Base-by-base conservation (phyloP, 208 protist genomes). In the Balamuthia mandrillaris region DNA sequence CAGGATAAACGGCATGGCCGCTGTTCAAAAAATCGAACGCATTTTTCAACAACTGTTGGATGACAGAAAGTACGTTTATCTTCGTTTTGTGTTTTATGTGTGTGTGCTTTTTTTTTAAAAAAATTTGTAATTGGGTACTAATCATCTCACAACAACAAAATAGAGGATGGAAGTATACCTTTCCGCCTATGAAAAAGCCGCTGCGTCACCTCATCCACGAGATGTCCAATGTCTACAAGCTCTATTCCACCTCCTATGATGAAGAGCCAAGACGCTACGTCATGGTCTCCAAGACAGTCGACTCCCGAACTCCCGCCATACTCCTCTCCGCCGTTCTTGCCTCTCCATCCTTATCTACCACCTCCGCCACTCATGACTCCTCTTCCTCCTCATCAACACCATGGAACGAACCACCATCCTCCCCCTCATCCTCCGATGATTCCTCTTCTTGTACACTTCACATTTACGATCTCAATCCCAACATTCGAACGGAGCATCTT, bases 161-260 rank as follows among this genome's bases (percentile, higher is more conserved):
- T 37, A 58, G 45, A 4, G 45, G 24, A 27, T 42, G 52, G 39
- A 42, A 49, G 7, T 49, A 79, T 35, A 45, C 45, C 7, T 79
- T 79, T 49, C 70, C 45, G 10, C 74, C 74, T n/a, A 82, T 82
- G 74, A 82, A 60, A 54, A 10, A 45, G 24, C 35, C 27, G 7
- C 74, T 66, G 54, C 74, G 74, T 4, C 24, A 7, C 24, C 52
- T 82, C 52, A 82, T 82, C 31, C 74, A 82, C 74, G 74, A 82
- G 39, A 49, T 82, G n/a, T 37, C 52, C 27, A 14, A 29, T 7
- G 61, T 37, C 39, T 82, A 65, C 33, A 35, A 54, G 24, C 74
- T 82, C 35, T 49, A 65, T 14, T 33, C 74, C 35, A 35, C 51
- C 37, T 60, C 74, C 10, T 82, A 66, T 29, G 74, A 82, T 27